Evolutionary conservation across 306 rosid species (phyloP).

Genomic region (Gastrolobium villosum): DNA sequence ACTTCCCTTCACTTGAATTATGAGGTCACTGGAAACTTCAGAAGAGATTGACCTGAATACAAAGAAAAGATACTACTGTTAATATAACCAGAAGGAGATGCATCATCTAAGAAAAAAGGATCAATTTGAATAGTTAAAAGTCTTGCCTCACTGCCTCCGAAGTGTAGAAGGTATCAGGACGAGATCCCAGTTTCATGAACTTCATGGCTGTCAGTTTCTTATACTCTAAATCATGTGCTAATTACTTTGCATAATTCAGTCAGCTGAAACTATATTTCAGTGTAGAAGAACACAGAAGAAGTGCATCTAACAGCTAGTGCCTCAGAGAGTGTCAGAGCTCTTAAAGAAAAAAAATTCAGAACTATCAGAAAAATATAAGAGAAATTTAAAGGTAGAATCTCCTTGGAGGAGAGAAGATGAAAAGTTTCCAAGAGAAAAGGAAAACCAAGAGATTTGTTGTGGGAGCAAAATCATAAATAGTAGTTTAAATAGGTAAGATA

Average conservation of each 20-base stretch:
- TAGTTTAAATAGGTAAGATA: conserved; percentile 60
- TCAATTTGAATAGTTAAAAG: neutral
- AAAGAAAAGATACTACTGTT: conserved; percentile 4
- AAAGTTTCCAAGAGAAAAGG: conserved; percentile 60
- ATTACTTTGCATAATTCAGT: conserved; percentile 49
- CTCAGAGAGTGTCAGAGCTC: conserved; percentile 53
- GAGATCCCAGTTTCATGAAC: conserved; percentile 99
- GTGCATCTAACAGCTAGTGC: conserved; percentile 47
- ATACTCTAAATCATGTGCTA: conserved; percentile 53
- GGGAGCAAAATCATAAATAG: conserved; percentile 57
- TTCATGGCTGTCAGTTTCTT: conserved; percentile 71
- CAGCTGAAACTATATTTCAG: conserved; percentile 43
- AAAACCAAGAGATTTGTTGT: conserved; percentile 60
- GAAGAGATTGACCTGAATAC: conserved; percentile 88
- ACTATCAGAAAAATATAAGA: conserved; percentile 38
- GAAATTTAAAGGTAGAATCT: conserved; percentile 50
- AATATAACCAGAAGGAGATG: neutral
- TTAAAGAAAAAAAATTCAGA: conserved; percentile 47
- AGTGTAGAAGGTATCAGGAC: conserved; percentile 93
- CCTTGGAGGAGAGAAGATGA: conserved; percentile 65
- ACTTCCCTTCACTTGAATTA: conserved; percentile 89
- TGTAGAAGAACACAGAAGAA: conserved; percentile 48
- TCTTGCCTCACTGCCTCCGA: conserved; percentile 81
- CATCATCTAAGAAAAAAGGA: conserved; percentile 29
- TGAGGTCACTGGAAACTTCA: conserved; percentile 95